Evolutionary conservation across 2,329 filamentous ascomycete species (phyloP).

Genomic region (Fusarium sp.): DNA sequence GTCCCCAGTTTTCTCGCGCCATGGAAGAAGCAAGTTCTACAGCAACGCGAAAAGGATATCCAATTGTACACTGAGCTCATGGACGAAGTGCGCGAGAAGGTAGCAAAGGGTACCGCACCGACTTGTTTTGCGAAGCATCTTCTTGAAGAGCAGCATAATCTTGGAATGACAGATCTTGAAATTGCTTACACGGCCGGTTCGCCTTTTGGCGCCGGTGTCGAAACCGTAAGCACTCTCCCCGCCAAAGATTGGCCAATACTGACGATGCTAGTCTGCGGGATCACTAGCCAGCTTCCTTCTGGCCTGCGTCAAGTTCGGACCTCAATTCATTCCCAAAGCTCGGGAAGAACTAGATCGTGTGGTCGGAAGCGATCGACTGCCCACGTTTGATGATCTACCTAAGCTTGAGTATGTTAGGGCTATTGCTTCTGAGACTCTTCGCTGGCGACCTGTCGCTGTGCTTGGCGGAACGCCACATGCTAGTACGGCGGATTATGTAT

Average conservation of each 20-base stretch:
- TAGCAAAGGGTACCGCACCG: constrained; percentile 47
- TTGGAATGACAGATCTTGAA: constrained; percentile 57
- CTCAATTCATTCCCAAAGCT: constrained; percentile 57
- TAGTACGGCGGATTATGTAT: constrained; percentile 55
- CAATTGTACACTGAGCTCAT: constrained; percentile 54
- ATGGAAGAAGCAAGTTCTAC: constrained; percentile 54
- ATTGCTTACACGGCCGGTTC: constrained; percentile 58
- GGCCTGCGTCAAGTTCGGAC: constrained; percentile 63
- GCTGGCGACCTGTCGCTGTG: constrained; percentile 56
- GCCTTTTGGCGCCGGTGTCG: constrained; percentile 58
- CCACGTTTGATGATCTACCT: constrained; percentile 52
- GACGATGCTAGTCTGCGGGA: constrained; percentile 52
- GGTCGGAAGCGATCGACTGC: constrained; percentile 51
- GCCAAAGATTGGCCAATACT: rapidly evolving
- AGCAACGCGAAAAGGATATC: constrained; percentile 53
- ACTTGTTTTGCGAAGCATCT: constrained; percentile 58
- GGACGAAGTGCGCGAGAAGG: constrained; percentile 53
- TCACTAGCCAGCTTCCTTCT: constrained; percentile 63
- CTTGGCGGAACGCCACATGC: constrained; percentile 59
- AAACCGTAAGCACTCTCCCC: constrained; percentile 50
- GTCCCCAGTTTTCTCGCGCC: constrained; percentile 53
- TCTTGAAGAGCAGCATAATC: constrained; percentile 52
- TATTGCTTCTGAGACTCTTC: constrained; percentile 53
- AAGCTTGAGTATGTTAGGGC: constrained; percentile 51
- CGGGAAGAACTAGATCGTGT: constrained; percentile 55